Conservation (phyloP, 768 basidiomycete species). For the Russula lepida region DNA sequence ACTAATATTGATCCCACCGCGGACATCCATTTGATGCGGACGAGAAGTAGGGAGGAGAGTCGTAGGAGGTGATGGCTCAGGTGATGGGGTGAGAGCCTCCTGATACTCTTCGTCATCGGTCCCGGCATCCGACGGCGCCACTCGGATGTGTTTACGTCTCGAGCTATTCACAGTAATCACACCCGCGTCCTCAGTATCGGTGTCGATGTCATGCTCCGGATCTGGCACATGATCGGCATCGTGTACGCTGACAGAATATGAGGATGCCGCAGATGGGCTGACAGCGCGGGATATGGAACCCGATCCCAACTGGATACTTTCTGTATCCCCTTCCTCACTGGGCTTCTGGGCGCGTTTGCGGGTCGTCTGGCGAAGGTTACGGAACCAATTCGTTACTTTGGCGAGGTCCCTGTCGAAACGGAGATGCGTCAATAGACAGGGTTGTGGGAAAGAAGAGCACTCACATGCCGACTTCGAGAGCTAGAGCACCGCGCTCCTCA, state of each 20-base stretch:
- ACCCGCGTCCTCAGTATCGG: slow-evolving; percentile 28
- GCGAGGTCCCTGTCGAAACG: slow-evolving; percentile 50
- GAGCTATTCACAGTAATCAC: background rate
- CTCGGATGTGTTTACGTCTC: slow-evolving; percentile 8
- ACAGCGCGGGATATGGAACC: slow-evolving; percentile 44
- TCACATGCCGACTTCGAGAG: slow-evolving; percentile 66
- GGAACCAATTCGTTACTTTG: slow-evolving; percentile 85
- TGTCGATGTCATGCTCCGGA: slow-evolving; percentile 38
- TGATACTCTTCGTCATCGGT: slow-evolving; percentile 53
- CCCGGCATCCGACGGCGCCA: slow-evolving; percentile 17
- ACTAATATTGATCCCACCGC: slow-evolving; percentile 31
- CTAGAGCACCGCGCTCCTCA: slow-evolving; percentile 68
- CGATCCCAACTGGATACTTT: slow-evolving; percentile 29
- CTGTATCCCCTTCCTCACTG: slow-evolving; percentile 37
- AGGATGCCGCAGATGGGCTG: slow-evolving; percentile 42
- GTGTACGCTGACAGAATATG: slow-evolving; percentile 37
- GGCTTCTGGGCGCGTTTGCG: slow-evolving; percentile 54
- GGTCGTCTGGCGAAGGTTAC: slow-evolving; percentile 76
- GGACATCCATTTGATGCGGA: slow-evolving; percentile 21
- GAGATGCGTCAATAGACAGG: slow-evolving; percentile 6
- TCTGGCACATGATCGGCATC: slow-evolving; percentile 33
- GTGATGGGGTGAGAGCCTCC: slow-evolving; percentile 67
- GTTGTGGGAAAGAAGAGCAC: slow-evolving; percentile 1
- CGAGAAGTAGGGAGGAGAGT: slow-evolving; percentile 23
- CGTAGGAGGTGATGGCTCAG: slow-evolving; percentile 35